Base-by-base conservation (phyloP, 306 rosid genomes). In the Vicia sativa region DNA sequence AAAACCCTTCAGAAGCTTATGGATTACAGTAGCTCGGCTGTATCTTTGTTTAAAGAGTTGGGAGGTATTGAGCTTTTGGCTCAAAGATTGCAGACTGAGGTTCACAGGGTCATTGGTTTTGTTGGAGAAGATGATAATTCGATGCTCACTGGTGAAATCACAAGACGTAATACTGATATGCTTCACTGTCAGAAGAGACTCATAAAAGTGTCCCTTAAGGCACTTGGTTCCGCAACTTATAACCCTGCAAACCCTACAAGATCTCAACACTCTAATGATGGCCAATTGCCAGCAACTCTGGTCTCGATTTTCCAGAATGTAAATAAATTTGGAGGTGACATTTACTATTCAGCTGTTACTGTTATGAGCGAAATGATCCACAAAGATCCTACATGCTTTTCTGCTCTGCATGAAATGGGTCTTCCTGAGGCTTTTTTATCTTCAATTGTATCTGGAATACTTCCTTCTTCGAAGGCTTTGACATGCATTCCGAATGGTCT, bases 361-460 rank as follows among this genome's bases (percentile, higher is more conserved):
- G 90, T 92, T 55, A 84, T 92, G 96, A 92, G 96, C 82, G 98
- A 92, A 85, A 87, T 89, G 50, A 92, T 92, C 79, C 98, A 92
- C 87, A 92, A 86, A 79, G 98, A 92, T 71, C 96, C 98, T 60
- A 92, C 96, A 19, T 87, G 85, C 74, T 92, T 84, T 79, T 71
- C 91, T 74, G 71, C 82, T 80, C 72, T 92, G 78, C 96, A 87
- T 77, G 98, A 92, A 73, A 79, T 87, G 90, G 96, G 96, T 66
- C 98, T 92, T 66, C 98, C 98, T 35, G 86, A 83, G 72, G 95
- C 93, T 53, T 92, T 92, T 83, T 73, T 92, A 74, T 82, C 91
- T 77, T 89, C 98, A n/a, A 84, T 92, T 63, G 77, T 35, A 54
- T 85, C 91, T 77, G 95, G 95, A 56, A 73, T 92, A 72, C 91